phyloP scores from a whole-genome alignment of 1,284 basidiomycete genomes.

The Kwoniella shivajii region DNA sequence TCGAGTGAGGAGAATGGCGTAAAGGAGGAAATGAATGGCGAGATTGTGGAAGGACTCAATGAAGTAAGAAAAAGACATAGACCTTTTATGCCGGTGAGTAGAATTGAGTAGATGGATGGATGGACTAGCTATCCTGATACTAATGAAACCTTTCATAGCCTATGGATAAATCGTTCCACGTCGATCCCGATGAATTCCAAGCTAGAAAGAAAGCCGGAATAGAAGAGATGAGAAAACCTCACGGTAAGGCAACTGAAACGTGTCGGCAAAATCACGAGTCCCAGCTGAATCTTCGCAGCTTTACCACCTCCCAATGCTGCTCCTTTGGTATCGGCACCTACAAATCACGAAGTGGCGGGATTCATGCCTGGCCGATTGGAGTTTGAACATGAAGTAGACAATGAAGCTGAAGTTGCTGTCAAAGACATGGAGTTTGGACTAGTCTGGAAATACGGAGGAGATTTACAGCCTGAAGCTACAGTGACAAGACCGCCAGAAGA shows the following conservation, averaged over 20 bases:
- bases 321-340: slow-evolving; percentile 87
- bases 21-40: slow-evolving; percentile 17
- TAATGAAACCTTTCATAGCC: slow-evolving; percentile 51
- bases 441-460: slow-evolving; percentile 82
- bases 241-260: slow-evolving; percentile 43
- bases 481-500: slow-evolving; percentile 35
- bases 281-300: slow-evolving; percentile 26
- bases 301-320: slow-evolving; percentile 58
- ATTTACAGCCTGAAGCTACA: slow-evolving; percentile 65
- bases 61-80: slow-evolving; percentile 27
- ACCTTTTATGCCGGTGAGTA: slow-evolving; percentile 69
- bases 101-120: no score
- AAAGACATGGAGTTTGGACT: slow-evolving; percentile 96
- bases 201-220: slow-evolving; percentile 82
- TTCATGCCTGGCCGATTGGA: slow-evolving; percentile 96
- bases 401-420: slow-evolving; percentile 91
- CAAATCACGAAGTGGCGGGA: slow-evolving; percentile 88
- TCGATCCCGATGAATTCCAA: slow-evolving; percentile 80
- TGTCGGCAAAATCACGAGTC: background rate
- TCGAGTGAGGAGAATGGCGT: slow-evolving; percentile 18
- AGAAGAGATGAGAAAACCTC: slow-evolving; percentile 60
- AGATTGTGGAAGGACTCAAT: slow-evolving; percentile 8
- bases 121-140: background rate
- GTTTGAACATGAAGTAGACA: slow-evolving; percentile 95
- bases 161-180: slow-evolving; percentile 70